These are phyloP conservation scores for Sarcodon sp. DNA, from an alignment of 768 basidiomycete species.

Conservation along the genomic window DNA sequence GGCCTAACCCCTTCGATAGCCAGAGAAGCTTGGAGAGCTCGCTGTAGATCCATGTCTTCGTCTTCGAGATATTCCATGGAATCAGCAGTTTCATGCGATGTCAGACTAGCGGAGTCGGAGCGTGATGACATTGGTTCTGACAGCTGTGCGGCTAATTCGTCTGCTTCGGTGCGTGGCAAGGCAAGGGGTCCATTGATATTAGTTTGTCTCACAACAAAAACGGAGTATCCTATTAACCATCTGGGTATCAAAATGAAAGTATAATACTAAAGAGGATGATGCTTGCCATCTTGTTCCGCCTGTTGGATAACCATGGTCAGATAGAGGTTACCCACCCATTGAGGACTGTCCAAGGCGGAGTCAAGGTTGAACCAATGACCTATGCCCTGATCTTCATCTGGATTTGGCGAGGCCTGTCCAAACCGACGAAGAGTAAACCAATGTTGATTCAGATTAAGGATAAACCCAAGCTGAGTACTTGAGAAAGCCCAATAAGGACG, in stretches of 20 bases:
- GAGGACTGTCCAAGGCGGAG: slow-evolving; percentile 54
- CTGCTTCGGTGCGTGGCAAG: slow-evolving; percentile 56
- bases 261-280: not conserved
- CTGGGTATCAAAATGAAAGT: slow-evolving; percentile 2
- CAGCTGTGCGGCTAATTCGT: slow-evolving; percentile 54
- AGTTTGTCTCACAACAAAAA: slow-evolving; percentile 60
- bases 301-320: slow-evolving; percentile 80
- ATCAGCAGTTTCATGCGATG: slow-evolving; percentile 4
- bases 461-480: slow-evolving; percentile 77
- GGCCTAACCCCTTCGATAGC: slow-evolving; percentile 12
- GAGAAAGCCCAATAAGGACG: slow-evolving; percentile 2
- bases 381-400: slow-evolving; percentile 27
- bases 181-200: slow-evolving; percentile 40
- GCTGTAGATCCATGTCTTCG: slow-evolving; percentile 82
- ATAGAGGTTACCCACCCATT: slow-evolving; percentile 78
- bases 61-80: slow-evolving; percentile 44
- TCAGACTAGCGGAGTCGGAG: slow-evolving; percentile 2
- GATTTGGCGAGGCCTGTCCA: slow-evolving; percentile 30
- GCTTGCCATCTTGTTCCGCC: slow-evolving; percentile 70
- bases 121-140: slow-evolving; percentile 29
- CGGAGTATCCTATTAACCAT: slow-evolving; percentile 53
- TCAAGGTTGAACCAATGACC: slow-evolving; percentile 88
- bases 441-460: slow-evolving; percentile 77
- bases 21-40: slow-evolving; percentile 75
- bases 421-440: slow-evolving; percentile 87